Percentiles rank a stretch among this genome's conserved stretches.
Conservation (phyloP, 768 basidiomycete genomes). For the Lentinula aciculospora region DNA sequence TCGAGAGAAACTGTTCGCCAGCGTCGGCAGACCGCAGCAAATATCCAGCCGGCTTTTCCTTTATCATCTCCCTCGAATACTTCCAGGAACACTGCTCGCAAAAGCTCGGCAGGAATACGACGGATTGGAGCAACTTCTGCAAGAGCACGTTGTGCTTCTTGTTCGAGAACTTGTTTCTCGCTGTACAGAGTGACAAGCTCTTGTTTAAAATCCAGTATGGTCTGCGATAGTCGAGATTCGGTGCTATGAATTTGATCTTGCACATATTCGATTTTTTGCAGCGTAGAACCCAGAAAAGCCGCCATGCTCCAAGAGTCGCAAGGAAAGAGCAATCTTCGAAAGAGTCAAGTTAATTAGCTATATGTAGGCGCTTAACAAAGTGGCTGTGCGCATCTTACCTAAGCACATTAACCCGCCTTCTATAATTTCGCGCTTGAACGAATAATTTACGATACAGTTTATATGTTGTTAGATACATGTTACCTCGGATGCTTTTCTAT, state of each 20-base stretch:
- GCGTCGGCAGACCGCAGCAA: conserved; percentile 59
- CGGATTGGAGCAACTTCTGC: conserved; percentile 58
- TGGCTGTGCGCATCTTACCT: not conserved
- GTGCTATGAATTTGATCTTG: conserved; percentile 39
- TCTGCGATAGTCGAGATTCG: conserved; percentile 50
- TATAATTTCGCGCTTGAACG: too few relatives aligned
- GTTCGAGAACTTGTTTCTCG: conserved; percentile 44
- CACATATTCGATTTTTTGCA: not conserved
- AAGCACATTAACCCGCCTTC: too few relatives aligned
- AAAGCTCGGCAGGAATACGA: conserved; percentile 65
- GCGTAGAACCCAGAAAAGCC: not conserved
- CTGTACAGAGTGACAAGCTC: conserved; percentile 49
- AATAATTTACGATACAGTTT: too few relatives aligned
- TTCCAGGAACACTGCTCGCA: conserved; percentile 66
- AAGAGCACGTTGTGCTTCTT: conserved; percentile 29
- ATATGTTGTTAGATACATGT: conserved; percentile 7
- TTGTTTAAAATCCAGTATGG: conserved; percentile 48
- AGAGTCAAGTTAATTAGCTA: not conserved
- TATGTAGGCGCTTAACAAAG: not conserved
- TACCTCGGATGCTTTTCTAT: conserved; percentile 24
- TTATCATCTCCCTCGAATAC: conserved; percentile 68
- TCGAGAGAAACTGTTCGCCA: conserved; percentile 64
- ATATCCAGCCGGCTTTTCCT: conserved; percentile 63
- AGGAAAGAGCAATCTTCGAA: not conserved
- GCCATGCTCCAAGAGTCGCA: not conserved